A percentile compares a stretch with the other conserved stretches of the same genome.
Evolutionary conservation across 225 moss, liverwort and hornwort species (phyloP).

Genomic region (Anthoceros angustus): DNA sequence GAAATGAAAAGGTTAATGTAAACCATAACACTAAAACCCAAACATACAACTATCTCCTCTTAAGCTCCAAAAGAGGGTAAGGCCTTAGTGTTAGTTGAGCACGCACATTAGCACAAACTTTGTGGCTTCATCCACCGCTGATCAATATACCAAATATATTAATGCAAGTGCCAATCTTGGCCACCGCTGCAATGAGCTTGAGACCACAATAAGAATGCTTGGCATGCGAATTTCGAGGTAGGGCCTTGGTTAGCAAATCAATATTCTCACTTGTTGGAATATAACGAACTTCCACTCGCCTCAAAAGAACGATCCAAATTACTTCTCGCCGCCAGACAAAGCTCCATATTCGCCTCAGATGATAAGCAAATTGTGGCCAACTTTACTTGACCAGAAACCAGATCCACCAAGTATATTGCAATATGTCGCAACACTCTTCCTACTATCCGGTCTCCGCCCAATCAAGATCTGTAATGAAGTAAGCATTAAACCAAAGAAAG

Average conservation of each 20-base stretch:
- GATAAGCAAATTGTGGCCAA: too few relatives aligned
- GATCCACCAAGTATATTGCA: background rate
- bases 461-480: background rate
- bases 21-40: background rate
- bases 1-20: background rate
- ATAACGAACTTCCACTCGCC: background rate
- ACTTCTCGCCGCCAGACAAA: background rate
- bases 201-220: conserved; percentile 1
- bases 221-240: background rate
- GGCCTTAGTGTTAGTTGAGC: conserved; percentile 1
- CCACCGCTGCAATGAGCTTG: background rate
- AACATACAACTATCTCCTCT: background rate
- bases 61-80: background rate
- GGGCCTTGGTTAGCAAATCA: background rate
- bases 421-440: background rate
- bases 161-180: too few relatives aligned
- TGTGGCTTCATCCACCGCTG: conserved; percentile 1
- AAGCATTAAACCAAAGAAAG: background rate
- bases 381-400: background rate
- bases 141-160: background rate
- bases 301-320: background rate
- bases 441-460: background rate
- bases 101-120: background rate
- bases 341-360: too few relatives aligned
- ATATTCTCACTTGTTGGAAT: background rate